Base-by-base conservation (phyloP, 1,284 basidiomycete species). In the Porogramme epimiltina region DNA sequence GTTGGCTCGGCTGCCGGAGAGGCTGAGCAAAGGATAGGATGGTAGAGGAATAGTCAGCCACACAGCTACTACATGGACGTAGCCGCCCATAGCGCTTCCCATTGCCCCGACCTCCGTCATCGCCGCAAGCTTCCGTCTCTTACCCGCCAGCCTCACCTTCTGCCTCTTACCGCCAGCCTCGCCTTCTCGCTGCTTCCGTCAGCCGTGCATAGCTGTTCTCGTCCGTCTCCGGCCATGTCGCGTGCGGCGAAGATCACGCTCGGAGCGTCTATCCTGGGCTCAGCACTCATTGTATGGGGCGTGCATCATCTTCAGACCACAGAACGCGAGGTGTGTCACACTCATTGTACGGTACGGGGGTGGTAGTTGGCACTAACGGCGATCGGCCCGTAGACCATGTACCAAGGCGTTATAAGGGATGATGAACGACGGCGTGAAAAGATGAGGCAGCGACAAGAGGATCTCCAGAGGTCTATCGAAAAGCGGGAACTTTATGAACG, bases 271-370 rank as follows among this genome's bases (percentile, higher is more conserved):
- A 70, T 92, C 45, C 61, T 82, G 8, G 69, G 90, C 47, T 85
- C 90, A 13, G 79, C 78, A 1, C 70, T 84, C 26, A 92, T 90
- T 5, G 85, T 99, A 64, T 95, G 87, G 84, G 93, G 86, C 19
- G 96, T 99, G 5, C 96, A 98, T 68, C 90, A 81, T 63, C 81
- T 96, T 56, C 96, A 99, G 70, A 76, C 82, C 39, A 80, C 84
- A 63, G 95, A 99, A 69, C 86, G 88, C 49, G 85, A 94, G 64
- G 95, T 95, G 58, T 45, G 71, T 66, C 28, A 19, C 11, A 40
- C n/a, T n/a, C 55, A 53, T 51, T 10, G 16, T 45, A 45, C 44
- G n/a, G n/a, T n/a, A n/a, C n/a, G n/a, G n/a, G n/a, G n/a, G n/a
- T n/a, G n/a, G 43, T 23, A 42, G 9, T 20, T 3, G 10, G 25